Base-by-base conservation (phyloP, 495 filamentous ascomycete species). In the Pseudevernia furfuracea region DNA sequence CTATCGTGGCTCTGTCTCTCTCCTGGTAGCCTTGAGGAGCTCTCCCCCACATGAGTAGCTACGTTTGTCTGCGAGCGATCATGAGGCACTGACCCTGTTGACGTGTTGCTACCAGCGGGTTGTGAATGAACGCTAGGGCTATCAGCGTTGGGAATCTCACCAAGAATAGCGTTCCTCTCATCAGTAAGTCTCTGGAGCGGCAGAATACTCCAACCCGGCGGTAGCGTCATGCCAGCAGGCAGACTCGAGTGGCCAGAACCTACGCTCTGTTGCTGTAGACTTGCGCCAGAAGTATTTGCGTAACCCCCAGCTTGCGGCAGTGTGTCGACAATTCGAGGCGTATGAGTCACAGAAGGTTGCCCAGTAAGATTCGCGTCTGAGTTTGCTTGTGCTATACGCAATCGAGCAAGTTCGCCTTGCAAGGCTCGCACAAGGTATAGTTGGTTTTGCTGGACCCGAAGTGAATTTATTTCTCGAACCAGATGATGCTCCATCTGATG, bases 181-280 rank as follows among this genome's bases (percentile, higher is more conserved):
- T 67, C 38, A 61, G 65, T 78, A 23, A 84, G 61, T 21, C 86
- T 78, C 46, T 87, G 81, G 15, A 91, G 78, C 60, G 88, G 88
- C 39, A 88, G 75, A 36, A 95, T 72, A 30, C 84, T 86, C 90
- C 90, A 95, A 10, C 90, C 90, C 48, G 81, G 78, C 3, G 90
- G 90, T 37, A 95, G 82, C 17, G 75, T 82, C 19, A 93, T 77
- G 12, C 90, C 89, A 46, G 85, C 82, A 4, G 90, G 90, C 25
- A 93, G 76, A 49, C 88, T 84, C 30, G 83, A 71, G 70, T 89
- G 86, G 25, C 87, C 88, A 19, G 87, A 74, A 30, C 80, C 78
- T 62, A 91, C 79, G 11, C 84, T 74, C 44, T 74, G 68, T 15
- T 72, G 62, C 6, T 66, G 64, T 19, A 75, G 74, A 62, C 69